Evolutionary conservation across 305 asterid species (phyloP), one percentile per base, ranked within the genome.

Genomic region (Fraxinus paxiana): DNA sequence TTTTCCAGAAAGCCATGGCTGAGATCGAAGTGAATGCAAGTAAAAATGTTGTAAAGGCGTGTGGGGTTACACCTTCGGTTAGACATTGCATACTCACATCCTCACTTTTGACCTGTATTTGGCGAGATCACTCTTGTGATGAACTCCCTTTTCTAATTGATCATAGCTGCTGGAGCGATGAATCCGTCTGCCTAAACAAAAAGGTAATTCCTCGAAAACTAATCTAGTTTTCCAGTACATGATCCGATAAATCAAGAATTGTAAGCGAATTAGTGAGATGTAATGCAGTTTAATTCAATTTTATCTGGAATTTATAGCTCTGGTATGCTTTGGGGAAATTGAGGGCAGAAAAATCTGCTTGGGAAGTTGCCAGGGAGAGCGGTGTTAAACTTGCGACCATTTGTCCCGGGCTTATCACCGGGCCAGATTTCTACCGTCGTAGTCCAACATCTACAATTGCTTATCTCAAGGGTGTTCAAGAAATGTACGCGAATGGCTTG

Each of bases 271-370:
- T 8, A 13, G 5, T 82, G 2, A 73, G n/a, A 61, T 15, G 10
- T 15, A 22, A 3, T 17, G 22, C 63, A 65, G 4, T 75, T 18
- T 6, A 34, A 30, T 67, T 9, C 65, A 67, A 82, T 26, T 9
- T 73, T 7, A 33, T 51, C 77, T 35, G 18, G 73, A 73, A 73
- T 38, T 82, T 56, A 69, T 92, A 95, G 99, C 91, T 95, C 2
- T 95, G 98, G 99, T 95, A 93, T 77, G 99, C 99, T 18, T 76
- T 95, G 86, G 99, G 99, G 74, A 95, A 95, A 86, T 81, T 93
- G 67, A 90, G 90, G 81, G 96, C 98, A 1, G 99, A 95, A 81
- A 91, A 88, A 69, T 92, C 90, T 0, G 97, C 98, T 2, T 89
- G 93, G 93, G 90, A 92, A 74, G 79, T 90, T 1, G 94, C 97